Conservation (phyloP, 345 rosid genomes). For the Melastoma malabathricum region DNA sequence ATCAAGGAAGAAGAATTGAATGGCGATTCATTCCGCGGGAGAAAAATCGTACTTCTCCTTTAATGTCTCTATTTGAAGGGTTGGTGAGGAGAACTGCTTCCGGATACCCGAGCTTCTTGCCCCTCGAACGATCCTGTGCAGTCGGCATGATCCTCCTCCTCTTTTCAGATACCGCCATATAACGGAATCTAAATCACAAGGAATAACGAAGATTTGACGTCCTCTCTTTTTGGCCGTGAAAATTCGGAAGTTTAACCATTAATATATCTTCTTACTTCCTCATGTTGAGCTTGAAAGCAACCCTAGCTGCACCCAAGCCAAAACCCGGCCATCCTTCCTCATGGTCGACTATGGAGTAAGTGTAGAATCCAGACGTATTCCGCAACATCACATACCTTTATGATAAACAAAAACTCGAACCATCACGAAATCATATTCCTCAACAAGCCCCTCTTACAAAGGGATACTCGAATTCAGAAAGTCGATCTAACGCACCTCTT, state of each 20-base stretch:
- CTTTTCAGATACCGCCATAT: slow-evolving; percentile 54
- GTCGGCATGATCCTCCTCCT: slow-evolving; percentile 62
- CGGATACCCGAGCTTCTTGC: slow-evolving; percentile 34
- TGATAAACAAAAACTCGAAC: neutral
- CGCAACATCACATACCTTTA: slow-evolving; percentile 47
- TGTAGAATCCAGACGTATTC: slow-evolving; percentile 50
- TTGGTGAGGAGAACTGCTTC: slow-evolving; percentile 61
- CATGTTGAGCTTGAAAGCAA: slow-evolving; percentile 57
- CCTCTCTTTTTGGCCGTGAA: too few species aligned
- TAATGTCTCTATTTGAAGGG: slow-evolving; percentile 16
- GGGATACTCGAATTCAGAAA: too few species aligned
- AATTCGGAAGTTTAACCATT: too few species aligned
- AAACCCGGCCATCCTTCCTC: slow-evolving; percentile 65
- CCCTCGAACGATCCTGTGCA: slow-evolving; percentile 41
- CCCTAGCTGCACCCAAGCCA: slow-evolving; percentile 56
- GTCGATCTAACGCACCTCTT: slow-evolving; percentile 41
- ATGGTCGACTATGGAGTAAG: slow-evolving; percentile 54
- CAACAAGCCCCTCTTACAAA: neutral
- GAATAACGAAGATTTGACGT: too few species aligned
- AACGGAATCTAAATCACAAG: slow-evolving; percentile 37
- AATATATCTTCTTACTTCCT: too few species aligned
- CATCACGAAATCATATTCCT: neutral
- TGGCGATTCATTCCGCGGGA: too few species aligned
- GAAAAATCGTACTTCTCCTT: slow-evolving; percentile 38
- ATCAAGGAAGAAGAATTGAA: too few species aligned